Percentiles rank a stretch among this genome's conserved stretches.
phyloP scores from a whole-genome alignment of 176 grass and related monocot species.

The Zea mays region Zm-B73-REFERENCE-NAM-5.0 NC_050100.1:205987501-205988000 shows the following conservation, averaged over 20 bases:
- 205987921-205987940: slow-evolving; percentile 98
- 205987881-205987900: slow-evolving; percentile 98
- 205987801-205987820: slow-evolving; percentile 96
- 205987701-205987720: slow-evolving; percentile 95
- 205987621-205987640: slow-evolving; percentile 92
- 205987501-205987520: slow-evolving; percentile 93
- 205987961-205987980: slow-evolving; percentile 99
- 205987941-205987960: slow-evolving; percentile 92
- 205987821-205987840: slow-evolving; percentile 99
- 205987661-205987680: slow-evolving; percentile 99
- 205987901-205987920: slow-evolving; percentile 99
- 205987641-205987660: slow-evolving; percentile 97
- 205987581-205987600: slow-evolving; percentile 98
- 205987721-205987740: slow-evolving; percentile 98
- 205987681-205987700: slow-evolving; percentile 95
- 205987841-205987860: slow-evolving; percentile 98
- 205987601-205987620: slow-evolving; percentile 99
- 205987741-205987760: slow-evolving; percentile 98
- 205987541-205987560: slow-evolving; percentile 98
- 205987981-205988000: slow-evolving; percentile 97
- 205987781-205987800: slow-evolving; percentile 99
- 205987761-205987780: slow-evolving; percentile 98
- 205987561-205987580: slow-evolving; percentile 99
- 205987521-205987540: slow-evolving; percentile 92
- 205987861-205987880: slow-evolving; percentile 94